Percentiles rank a stretch among this genome's conserved stretches.
Evolutionary conservation across 1,284 basidiomycete species (phyloP).

Genomic region (Peniophora sp.): DNA sequence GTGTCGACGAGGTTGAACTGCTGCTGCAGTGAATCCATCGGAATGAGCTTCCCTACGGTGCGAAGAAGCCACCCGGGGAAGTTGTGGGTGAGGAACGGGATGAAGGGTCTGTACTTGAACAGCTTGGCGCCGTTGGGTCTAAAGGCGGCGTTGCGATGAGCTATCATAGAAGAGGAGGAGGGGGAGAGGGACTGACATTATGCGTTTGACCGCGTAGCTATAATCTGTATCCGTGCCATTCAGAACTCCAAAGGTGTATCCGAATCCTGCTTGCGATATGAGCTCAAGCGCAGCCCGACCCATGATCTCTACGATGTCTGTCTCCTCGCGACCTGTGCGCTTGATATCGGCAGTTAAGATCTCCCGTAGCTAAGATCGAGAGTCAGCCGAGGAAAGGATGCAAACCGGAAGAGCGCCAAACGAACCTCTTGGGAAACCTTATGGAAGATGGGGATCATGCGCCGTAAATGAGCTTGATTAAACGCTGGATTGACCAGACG

Average conservation of each 20-base stretch:
- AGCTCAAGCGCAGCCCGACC: slow-evolving; percentile 19
- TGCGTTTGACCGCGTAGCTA: slow-evolving; percentile 17
- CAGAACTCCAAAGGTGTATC: slow-evolving; percentile 28
- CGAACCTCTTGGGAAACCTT: not conserved
- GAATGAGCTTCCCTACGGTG: not conserved
- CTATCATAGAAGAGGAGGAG: not conserved
- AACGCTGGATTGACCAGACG: slow-evolving; percentile 1
- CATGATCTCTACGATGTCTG: slow-evolving; percentile 27
- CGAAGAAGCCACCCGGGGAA: not conserved
- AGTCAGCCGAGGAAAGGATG: not conserved
- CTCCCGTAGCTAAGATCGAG: slow-evolving; percentile 11
- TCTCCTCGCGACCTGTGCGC: slow-evolving; percentile 11
- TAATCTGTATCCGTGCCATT: slow-evolving; percentile 18
- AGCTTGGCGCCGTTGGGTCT: no score
- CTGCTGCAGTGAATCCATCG: slow-evolving; percentile 27
- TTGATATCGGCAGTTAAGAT: slow-evolving; percentile 11
- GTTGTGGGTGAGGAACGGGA: not conserved
- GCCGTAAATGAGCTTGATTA: not conserved
- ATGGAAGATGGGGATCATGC: slow-evolving; percentile 1
- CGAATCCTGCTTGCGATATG: slow-evolving; percentile 19
- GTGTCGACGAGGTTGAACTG: slow-evolving; percentile 37
- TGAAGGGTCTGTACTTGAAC: no score
- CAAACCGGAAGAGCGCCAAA: not conserved
- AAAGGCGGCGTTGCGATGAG: no score
- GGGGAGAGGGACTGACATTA: slow-evolving; percentile 7